Conservation (phyloP, 2,329 filamentous ascomycete species). For the Sporothrix pallida region DNA sequence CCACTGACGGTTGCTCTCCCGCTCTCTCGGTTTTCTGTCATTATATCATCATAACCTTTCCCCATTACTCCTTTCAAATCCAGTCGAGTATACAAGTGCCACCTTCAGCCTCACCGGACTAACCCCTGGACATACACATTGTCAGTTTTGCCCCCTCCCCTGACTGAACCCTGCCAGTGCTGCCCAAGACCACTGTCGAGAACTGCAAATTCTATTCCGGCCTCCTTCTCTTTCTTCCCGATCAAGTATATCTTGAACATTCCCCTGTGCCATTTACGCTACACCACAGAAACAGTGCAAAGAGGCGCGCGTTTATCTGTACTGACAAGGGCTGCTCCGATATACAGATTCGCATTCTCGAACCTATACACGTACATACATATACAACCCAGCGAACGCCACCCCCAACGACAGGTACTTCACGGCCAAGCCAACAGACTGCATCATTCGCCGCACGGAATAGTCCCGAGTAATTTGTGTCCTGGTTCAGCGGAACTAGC, state of each 20-base stretch:
- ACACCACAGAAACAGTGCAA: neutral
- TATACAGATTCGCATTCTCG: neutral
- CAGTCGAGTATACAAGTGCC: neutral
- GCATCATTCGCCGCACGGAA: neutral
- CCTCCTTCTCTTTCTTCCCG: no score
- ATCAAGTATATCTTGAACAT: no score
- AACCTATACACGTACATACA: neutral
- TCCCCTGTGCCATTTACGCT: neutral
- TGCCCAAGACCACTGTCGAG: neutral
- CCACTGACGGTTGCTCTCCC: neutral
- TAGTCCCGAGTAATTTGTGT: neutral
- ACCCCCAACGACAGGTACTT: neutral
- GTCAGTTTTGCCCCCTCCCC: conserved; percentile 6
- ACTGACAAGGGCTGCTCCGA: neutral
- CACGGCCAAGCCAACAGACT: neutral
- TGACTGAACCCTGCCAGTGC: neutral
- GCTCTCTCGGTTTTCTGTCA: conserved; percentile 12
- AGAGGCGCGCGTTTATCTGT: neutral
- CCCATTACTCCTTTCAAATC: neutral
- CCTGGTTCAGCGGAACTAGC: neutral
- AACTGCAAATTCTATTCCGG: neutral
- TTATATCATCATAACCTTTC: conserved; percentile 31
- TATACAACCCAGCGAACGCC: conserved; percentile 12
- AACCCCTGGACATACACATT: neutral
- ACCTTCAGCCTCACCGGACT: conserved; percentile 4